These are phyloP conservation scores for Pseudopyricularia cyperi DNA, from an alignment of 2,329 filamentous ascomycete genomes.

Conservation along the genomic window DNA sequence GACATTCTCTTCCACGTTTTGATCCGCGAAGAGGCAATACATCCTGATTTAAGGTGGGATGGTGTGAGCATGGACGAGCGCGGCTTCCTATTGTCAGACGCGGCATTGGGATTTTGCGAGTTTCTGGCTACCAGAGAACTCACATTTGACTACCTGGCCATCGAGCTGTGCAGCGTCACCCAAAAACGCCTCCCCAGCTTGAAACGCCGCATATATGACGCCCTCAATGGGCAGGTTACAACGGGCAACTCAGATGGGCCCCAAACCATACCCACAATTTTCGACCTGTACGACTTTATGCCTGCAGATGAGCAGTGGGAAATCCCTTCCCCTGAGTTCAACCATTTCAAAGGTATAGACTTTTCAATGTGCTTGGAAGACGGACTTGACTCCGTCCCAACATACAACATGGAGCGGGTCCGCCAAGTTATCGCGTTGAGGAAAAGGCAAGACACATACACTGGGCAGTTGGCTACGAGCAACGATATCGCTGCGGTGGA, in stretches of 20 bases:
- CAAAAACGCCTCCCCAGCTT: constrained; percentile 58
- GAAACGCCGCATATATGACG: constrained; percentile 54
- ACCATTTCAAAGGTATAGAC: constrained; percentile 53
- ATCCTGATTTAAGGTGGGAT: constrained; percentile 62
- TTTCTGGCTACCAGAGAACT: constrained; percentile 68
- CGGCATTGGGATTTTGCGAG: constrained; percentile 57
- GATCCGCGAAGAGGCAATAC: constrained; percentile 56
- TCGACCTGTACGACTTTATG: constrained; percentile 89
- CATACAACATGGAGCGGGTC: constrained; percentile 60
- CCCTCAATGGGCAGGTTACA: constrained; percentile 65
- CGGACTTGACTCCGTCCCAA: constrained; percentile 34
- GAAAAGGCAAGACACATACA: constrained; percentile 36
- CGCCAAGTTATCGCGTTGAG: constrained; percentile 62
- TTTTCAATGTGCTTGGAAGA: constrained; percentile 50
- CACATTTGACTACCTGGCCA: constrained; percentile 71
- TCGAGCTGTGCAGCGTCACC: constrained; percentile 69
- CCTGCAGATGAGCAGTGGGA: constrained; percentile 36
- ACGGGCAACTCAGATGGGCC: constrained; percentile 45
- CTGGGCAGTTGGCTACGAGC: constrained; percentile 32
- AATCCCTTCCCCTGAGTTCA: constrained; percentile 36
- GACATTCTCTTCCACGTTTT: constrained; percentile 73
- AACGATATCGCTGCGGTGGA: constrained; percentile 38
- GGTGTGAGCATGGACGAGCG: constrained; percentile 44
- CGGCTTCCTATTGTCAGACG: constrained; percentile 56
- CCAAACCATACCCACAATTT: constrained; percentile 56